Evolutionary conservation across 2,329 filamentous ascomycete genomes (phyloP), one percentile per base, ranked within the genome.

Genomic region (Bipolaris cookei): DNA sequence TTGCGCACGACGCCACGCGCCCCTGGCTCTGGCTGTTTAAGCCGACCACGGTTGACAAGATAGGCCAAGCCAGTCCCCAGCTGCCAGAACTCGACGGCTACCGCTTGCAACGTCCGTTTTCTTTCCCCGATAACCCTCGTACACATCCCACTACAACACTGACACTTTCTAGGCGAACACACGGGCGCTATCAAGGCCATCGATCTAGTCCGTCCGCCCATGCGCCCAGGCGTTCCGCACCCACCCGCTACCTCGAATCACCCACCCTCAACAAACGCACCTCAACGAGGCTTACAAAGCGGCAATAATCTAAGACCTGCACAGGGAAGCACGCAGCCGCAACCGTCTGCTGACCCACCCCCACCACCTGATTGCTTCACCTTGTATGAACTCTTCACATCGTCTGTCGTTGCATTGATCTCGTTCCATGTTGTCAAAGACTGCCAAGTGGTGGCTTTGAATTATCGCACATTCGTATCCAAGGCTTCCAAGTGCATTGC

Each of bases 361-460:
- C 69, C 66, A 37, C 63, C 64, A 11, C 65, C 71, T 21, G 74
- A 77, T 55, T 70, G 59, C 56, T 68, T 69, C 37, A 60, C 67
- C 25, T 58, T 77, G 32, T 78, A 78, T 66, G 73, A 75, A 57
- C 65, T 76, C 32, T 76, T 77, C 63, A 73, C 67, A 5, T 73
- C 75, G 25, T 72, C 76, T 43, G 69, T 78, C 44, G 60, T 74
- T 53, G 74, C 72, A 35, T 63, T 74, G 45, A 63, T 77, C 59
- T 72, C 74, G 21, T 76, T 70, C 38, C 55, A 65, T 43, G 56
- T 77, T 41, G 72, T 73, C 54, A 69, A 65, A 55, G 65, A 75
- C 51, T 67, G 72, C 44, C 59, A 65, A 28, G 67, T 69, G 21
- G 63, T 73, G 55, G 70, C 74, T 21, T 61, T 78, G 38, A 77